Evolutionary conservation across 129 eudicot genomes (phyloP).

Genomic region (Saussurea involucrata): DNA sequence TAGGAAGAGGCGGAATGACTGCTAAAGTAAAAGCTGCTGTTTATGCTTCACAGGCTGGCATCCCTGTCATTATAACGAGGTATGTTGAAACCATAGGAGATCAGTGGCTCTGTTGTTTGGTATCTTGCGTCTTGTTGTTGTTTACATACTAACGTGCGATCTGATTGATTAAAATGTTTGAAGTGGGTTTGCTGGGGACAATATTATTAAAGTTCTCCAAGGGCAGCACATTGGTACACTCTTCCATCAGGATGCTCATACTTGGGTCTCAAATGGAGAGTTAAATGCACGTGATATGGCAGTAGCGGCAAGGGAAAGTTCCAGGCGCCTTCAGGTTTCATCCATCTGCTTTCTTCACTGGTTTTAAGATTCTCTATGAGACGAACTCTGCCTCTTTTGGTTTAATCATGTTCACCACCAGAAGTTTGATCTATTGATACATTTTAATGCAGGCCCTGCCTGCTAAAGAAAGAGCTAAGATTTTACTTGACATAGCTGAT

Average conservation of each 20-base stretch:
- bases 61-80: constrained; percentile 95
- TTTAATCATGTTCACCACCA: neutral
- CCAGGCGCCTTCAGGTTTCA: constrained; percentile 80
- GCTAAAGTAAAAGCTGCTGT: constrained; percentile 99
- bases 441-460: constrained; percentile 57
- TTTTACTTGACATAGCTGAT: constrained; percentile 78
- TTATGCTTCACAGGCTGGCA: constrained; percentile 90
- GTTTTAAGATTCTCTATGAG: neutral
- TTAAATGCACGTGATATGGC: constrained; percentile 78
- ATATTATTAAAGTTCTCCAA: constrained; percentile 62
- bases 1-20: constrained; percentile 98
- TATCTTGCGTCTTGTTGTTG: neutral
- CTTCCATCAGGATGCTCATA: constrained; percentile 77
- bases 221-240: constrained; percentile 75
- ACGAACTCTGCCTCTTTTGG: neutral
- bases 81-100: neutral
- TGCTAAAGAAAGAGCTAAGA: constrained; percentile 68
- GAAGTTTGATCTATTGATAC: neutral
- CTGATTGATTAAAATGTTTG: neutral
- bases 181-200: constrained; percentile 74
- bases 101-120: neutral
- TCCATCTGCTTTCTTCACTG: constrained; percentile 17
- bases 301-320: constrained; percentile 84
- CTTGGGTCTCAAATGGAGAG: constrained; percentile 56
- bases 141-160: constrained; percentile 3